Conservation (phyloP, 768 basidiomycete genomes). For the Boletus rubescentipes region DNA sequence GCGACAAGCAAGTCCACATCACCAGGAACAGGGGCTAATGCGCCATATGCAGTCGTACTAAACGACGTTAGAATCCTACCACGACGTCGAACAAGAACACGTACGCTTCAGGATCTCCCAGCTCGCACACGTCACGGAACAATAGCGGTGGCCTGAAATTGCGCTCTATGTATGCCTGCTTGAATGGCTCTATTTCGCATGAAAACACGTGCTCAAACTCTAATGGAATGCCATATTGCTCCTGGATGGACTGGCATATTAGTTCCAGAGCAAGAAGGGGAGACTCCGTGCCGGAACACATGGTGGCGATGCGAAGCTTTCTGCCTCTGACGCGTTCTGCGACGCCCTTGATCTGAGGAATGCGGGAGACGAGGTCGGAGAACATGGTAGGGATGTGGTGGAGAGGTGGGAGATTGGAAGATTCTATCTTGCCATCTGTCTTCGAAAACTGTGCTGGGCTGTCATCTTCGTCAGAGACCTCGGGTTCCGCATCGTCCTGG, state of each 20-base stretch:
- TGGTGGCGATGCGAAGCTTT: conserved; percentile 90
- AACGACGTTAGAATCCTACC: not conserved
- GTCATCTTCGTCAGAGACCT: conserved; percentile 32
- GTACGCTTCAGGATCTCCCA: conserved; percentile 76
- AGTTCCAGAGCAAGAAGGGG: conserved; percentile 88
- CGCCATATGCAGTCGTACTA: conserved; percentile 92
- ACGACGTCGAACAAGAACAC: conserved; percentile 26
- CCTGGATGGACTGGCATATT: conserved; percentile 72
- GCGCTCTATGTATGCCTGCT: conserved; percentile 95
- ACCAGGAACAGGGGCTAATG: conserved; percentile 80
- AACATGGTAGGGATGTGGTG: conserved; percentile 72
- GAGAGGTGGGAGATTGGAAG: conserved; percentile 75
- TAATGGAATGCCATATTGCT: conserved; percentile 62
- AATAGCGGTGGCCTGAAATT: conserved; percentile 92
- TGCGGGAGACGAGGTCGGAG: conserved; percentile 64
- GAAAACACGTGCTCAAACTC: conserved; percentile 92
- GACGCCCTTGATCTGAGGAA: conserved; percentile 64
- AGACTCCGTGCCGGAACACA: conserved; percentile 97
- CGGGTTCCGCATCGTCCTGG: conserved; percentile 36
- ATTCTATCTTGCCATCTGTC: conserved; percentile 44
- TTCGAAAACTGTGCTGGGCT: conserved; percentile 35
- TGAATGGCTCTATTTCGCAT: conserved; percentile 96
- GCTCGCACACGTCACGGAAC: conserved; percentile 92
- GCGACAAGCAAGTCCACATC: conserved; percentile 90
- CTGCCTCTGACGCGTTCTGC: conserved; percentile 70